A percentile compares a stretch with the other conserved stretches of the same genome.
Conservation (phyloP, 768 basidiomycete species). For the Sarcodon aspratus region DNA sequence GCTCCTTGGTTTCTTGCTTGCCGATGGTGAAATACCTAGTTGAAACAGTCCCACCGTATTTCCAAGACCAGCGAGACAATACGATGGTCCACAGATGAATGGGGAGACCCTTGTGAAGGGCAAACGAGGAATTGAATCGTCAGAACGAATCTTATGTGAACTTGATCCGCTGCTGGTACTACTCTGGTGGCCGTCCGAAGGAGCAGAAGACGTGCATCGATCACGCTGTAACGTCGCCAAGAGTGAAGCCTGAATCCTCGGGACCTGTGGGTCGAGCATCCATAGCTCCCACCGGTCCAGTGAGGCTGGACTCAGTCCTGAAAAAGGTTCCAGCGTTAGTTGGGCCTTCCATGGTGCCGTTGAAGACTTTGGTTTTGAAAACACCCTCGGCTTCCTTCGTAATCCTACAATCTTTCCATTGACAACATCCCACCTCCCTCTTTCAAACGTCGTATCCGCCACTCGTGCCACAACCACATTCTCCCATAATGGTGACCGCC, state of each 20-base stretch:
- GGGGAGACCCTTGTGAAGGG: slow-evolving; percentile 76
- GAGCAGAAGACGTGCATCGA: not conserved
- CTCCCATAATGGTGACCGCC: slow-evolving; percentile 38
- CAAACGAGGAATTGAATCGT: slow-evolving; percentile 35
- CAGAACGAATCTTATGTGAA: not conserved
- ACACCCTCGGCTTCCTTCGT: slow-evolving; percentile 44
- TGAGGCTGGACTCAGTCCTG: slow-evolving; percentile 48
- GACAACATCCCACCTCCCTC: slow-evolving; percentile 68
- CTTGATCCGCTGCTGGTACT: not conserved
- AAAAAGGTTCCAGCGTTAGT: slow-evolving; percentile 6
- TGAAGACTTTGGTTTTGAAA: slow-evolving; percentile 8
- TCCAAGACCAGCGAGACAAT: slow-evolving; percentile 64
- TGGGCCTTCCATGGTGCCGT: slow-evolving; percentile 14
- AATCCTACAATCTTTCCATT: slow-evolving; percentile 54
- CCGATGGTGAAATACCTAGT: too few relatives aligned
- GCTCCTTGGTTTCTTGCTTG: too few relatives aligned
- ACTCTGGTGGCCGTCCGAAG: slow-evolving; percentile 9
- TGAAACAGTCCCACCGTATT: slow-evolving; percentile 51
- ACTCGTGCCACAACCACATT: slow-evolving; percentile 42
- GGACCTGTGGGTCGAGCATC: slow-evolving; percentile 52
- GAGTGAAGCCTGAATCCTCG: slow-evolving; percentile 36
- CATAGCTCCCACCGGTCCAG: slow-evolving; percentile 80
- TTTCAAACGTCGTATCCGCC: slow-evolving; percentile 52
- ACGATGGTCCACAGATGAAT: slow-evolving; percentile 34
- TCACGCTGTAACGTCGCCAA: slow-evolving; percentile 32